Percentiles rank a stretch among this genome's conserved stretches.
phyloP scores from a whole-genome alignment of 257 asterid species.

The Prunella vulgaris region DNA sequence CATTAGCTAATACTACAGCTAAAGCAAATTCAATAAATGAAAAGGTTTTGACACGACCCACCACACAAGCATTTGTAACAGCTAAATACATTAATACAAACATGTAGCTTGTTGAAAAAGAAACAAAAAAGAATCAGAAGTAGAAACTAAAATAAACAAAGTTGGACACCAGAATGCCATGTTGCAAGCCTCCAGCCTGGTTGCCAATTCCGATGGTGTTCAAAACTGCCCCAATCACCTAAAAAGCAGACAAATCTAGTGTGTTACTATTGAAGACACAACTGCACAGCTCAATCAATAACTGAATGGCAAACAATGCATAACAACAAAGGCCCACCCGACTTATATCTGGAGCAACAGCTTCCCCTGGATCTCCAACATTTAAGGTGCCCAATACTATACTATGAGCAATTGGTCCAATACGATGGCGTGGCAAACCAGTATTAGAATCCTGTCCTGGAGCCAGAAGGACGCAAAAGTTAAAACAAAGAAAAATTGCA shows the following conservation, averaged over 20 bases:
- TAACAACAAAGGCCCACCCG: constrained; percentile 50
- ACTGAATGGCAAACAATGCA: background rate
- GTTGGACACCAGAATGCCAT: constrained; percentile 57
- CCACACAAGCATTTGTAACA: background rate
- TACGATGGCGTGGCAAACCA: constrained; percentile 51
- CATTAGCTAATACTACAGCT: background rate
- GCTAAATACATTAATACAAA: background rate
- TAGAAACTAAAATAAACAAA: background rate
- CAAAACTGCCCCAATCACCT: constrained; percentile 93
- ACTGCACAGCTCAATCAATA: background rate
- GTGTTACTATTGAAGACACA: background rate
- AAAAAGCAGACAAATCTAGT: constrained; percentile 11
- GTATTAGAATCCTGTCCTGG: constrained; percentile 62
- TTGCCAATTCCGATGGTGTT: constrained; percentile 66
- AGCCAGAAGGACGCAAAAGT: constrained; percentile 4
- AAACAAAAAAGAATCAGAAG: background rate
- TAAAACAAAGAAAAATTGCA: background rate
- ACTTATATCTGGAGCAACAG: constrained; percentile 57
- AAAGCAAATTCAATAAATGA: background rate
- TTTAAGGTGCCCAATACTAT: constrained; percentile 76
- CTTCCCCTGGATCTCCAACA: constrained; percentile 85
- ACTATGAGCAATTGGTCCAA: constrained; percentile 84
- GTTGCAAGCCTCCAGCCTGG: constrained; percentile 56
- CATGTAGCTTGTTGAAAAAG: background rate
- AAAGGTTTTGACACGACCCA: background rate